Conservation (phyloP, 331 rosid genomes). For the Malus hybrid region DNA sequence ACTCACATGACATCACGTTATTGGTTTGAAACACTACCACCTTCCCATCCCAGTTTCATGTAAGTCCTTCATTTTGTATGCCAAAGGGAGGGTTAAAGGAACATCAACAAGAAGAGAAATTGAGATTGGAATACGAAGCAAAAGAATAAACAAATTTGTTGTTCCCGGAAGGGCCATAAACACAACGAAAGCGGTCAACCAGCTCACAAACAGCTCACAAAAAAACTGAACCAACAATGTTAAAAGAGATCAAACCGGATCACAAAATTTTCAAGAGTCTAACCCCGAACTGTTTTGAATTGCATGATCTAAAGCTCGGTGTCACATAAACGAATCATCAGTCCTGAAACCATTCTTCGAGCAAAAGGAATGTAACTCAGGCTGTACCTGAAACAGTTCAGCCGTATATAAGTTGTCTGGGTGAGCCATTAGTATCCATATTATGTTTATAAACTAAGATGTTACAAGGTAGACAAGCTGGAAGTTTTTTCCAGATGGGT, state of each 20-base stretch:
- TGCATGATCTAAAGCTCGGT: constrained; percentile 52
- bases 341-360: constrained; percentile 79
- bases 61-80: background rate
- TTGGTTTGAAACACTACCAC: no score
- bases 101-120: background rate
- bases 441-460: background rate
- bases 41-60: no score
- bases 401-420: background rate
- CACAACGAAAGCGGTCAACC: background rate
- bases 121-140: background rate
- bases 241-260: constrained; percentile 6
- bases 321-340: constrained; percentile 80
- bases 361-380: constrained; percentile 96
- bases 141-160: background rate
- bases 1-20: no score
- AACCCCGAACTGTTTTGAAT: background rate
- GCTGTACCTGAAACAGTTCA: constrained; percentile 68
- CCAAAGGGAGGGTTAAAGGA: background rate
- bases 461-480: background rate
- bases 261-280: constrained; percentile 9
- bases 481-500: background rate
- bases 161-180: background rate
- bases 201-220: background rate
- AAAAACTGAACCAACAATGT: background rate
- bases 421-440: background rate